Evolutionary conservation across 2,329 filamentous ascomycete genomes (phyloP).

Genomic region (Fusarium sp.): DNA sequence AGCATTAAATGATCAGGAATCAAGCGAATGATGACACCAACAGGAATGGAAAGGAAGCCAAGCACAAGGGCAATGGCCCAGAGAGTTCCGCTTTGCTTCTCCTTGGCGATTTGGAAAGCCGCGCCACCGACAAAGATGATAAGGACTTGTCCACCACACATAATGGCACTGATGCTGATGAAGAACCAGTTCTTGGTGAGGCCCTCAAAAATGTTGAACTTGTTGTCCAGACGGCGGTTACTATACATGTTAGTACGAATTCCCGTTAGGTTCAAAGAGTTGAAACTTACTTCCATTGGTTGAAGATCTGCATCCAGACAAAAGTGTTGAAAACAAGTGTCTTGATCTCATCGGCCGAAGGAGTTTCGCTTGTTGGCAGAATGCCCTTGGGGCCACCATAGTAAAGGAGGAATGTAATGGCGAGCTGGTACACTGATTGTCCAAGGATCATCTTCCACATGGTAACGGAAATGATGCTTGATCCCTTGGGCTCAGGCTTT

Average conservation of each 20-base stretch:
- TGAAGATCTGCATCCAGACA: slow-evolving; percentile 99
- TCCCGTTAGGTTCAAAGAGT: not conserved
- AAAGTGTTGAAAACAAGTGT: slow-evolving; percentile 98
- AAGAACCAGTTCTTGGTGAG: slow-evolving; percentile 90
- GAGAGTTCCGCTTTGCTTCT: slow-evolving; percentile 74
- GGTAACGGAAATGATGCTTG: slow-evolving; percentile 79
- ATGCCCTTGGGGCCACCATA: slow-evolving; percentile 69
- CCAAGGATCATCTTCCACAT: slow-evolving; percentile 99
- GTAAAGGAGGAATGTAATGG: slow-evolving; percentile 82
- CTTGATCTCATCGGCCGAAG: slow-evolving; percentile 63
- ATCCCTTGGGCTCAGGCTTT: slow-evolving; percentile 70
- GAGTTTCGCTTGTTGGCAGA: slow-evolving; percentile 58
- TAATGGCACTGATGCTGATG: slow-evolving; percentile 83
- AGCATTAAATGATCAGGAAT: slow-evolving; percentile 78
- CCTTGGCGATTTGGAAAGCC: slow-evolving; percentile 77
- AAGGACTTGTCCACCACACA: slow-evolving; percentile 89
- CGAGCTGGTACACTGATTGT: slow-evolving; percentile 89
- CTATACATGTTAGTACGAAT: slow-evolving; percentile 51
- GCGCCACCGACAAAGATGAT: slow-evolving; percentile 88
- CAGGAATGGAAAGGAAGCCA: slow-evolving; percentile 84
- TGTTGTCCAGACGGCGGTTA: slow-evolving; percentile 93
- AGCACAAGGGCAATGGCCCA: slow-evolving; percentile 91
- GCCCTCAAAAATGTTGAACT: slow-evolving; percentile 95
- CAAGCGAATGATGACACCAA: slow-evolving; percentile 83
- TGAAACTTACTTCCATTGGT: slow-evolving; percentile 85